Evolutionary conservation across 192 early-diverging fungal species (phyloP).

Genomic region (Rhizoclosmatium sp.): DNA sequence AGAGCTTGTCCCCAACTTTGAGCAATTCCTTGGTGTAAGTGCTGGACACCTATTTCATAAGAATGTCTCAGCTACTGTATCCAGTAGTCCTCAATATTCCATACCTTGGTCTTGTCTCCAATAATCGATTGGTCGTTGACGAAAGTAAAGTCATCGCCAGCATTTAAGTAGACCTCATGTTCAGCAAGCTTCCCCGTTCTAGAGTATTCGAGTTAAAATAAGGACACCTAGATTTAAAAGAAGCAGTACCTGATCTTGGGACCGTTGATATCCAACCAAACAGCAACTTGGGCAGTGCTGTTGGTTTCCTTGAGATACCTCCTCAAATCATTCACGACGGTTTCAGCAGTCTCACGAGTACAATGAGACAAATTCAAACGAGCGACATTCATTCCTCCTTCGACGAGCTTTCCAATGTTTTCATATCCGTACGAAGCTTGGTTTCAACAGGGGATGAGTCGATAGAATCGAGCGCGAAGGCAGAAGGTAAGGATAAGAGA

Average conservation of each 20-base stretch:
- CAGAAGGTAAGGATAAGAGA: not conserved
- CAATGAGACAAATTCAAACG: conserved; percentile 66
- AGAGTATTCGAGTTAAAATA: not conserved
- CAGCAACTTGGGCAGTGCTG: conserved; percentile 55
- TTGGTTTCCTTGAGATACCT: conserved; percentile 44
- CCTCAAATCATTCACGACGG: conserved; percentile 58
- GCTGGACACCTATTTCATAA: conserved; percentile 39
- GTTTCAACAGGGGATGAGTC: not conserved
- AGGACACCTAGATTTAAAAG: not conserved
- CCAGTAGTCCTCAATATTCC: not conserved
- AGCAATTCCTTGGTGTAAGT: conserved; percentile 67
- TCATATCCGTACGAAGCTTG: conserved; percentile 57
- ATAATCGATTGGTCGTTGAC: conserved; percentile 58
- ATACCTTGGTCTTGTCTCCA: conserved; percentile 60
- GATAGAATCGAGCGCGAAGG: not conserved
- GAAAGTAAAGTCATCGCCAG: conserved; percentile 63
- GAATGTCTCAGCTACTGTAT: not conserved
- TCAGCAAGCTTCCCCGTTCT: conserved; percentile 62
- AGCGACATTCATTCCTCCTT: conserved; percentile 63
- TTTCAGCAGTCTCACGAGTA: conserved; percentile 58
- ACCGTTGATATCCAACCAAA: conserved; percentile 69
- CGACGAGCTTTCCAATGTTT: conserved; percentile 50
- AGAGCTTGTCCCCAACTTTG: conserved; percentile 64
- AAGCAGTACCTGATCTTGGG: conserved; percentile 61
- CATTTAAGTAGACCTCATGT: conserved; percentile 50